A percentile compares a stretch with the other conserved stretches of the same genome.
phyloP scores from a whole-genome alignment of 2,329 filamentous ascomycete genomes.

The Cladorrhinum sp. region DNA sequence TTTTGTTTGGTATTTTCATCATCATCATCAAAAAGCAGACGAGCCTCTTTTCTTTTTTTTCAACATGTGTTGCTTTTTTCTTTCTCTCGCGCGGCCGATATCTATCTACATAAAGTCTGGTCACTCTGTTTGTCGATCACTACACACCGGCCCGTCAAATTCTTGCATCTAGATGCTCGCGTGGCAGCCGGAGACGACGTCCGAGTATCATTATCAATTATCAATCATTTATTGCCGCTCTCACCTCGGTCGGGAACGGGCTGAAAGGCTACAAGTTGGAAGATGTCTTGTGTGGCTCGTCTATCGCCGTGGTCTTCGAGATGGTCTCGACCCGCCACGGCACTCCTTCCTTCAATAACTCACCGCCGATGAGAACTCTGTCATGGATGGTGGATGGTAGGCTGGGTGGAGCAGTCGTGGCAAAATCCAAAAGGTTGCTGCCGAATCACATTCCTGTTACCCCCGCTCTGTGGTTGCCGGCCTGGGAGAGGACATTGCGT shows the following conservation, averaged over 20 bases:
- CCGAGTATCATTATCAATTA: conserved; percentile 2
- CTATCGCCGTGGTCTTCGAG: neutral
- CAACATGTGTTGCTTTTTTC: too few relatives aligned
- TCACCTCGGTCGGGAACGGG: conserved; percentile 2
- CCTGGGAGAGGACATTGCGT: conserved; percentile 22
- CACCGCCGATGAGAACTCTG: neutral
- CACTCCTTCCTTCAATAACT: neutral
- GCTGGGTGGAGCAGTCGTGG: conserved; percentile 20
- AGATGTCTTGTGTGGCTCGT: conserved; percentile 14
- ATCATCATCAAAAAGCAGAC: neutral
- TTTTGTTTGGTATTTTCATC: neutral
- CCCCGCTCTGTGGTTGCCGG: conserved; percentile 12
- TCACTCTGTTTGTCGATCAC: neutral
- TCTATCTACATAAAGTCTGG: neutral
- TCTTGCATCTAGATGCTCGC: conserved; percentile 2
- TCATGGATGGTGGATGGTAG: conserved; percentile 1
- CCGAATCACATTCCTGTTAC: conserved; percentile 22
- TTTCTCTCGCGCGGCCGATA: neutral
- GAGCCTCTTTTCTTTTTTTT: neutral
- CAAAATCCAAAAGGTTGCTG: conserved; percentile 21
- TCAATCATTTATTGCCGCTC: neutral
- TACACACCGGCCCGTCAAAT: neutral
- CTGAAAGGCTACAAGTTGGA: neutral
- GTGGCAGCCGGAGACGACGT: neutral
- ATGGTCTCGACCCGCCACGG: conserved; percentile 7